Conservation (phyloP, 768 basidiomycete genomes). For the Gymnopilus dilepis region DNA sequence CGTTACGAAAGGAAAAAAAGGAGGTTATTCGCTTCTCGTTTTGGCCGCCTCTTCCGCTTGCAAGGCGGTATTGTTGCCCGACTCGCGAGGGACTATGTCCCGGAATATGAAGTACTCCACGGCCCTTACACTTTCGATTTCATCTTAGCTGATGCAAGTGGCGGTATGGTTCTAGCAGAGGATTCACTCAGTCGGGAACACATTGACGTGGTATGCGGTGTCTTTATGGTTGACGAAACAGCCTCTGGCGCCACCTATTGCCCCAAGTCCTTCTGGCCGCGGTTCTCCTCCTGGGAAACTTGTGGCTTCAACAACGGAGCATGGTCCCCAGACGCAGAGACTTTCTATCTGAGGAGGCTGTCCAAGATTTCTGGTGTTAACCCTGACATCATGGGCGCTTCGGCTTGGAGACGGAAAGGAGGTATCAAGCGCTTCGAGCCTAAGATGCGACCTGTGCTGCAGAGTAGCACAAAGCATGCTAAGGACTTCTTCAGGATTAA, state of each 20-base stretch:
- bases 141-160: background rate
- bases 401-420: no score
- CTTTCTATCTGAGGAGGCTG: background rate
- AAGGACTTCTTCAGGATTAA: no score
- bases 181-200: background rate
- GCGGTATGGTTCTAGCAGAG: background rate
- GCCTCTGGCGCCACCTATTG: background rate
- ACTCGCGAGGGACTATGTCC: background rate
- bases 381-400: no score
- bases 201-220: background rate
- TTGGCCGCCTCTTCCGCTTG: background rate
- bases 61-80: background rate
- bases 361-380: no score
- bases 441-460: no score
- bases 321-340: conserved; percentile 2
- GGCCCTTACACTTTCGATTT: background rate
- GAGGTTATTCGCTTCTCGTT: background rate
- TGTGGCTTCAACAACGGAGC: background rate
- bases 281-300: background rate
- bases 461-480: no score
- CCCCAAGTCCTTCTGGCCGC: background rate
- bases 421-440: no score
- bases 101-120: background rate
- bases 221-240: background rate
- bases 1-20: background rate